These are phyloP conservation scores for Epichloe coenophiala DNA, from an alignment of 2,329 filamentous ascomycete genomes.

Conservation along the genomic window DNA sequence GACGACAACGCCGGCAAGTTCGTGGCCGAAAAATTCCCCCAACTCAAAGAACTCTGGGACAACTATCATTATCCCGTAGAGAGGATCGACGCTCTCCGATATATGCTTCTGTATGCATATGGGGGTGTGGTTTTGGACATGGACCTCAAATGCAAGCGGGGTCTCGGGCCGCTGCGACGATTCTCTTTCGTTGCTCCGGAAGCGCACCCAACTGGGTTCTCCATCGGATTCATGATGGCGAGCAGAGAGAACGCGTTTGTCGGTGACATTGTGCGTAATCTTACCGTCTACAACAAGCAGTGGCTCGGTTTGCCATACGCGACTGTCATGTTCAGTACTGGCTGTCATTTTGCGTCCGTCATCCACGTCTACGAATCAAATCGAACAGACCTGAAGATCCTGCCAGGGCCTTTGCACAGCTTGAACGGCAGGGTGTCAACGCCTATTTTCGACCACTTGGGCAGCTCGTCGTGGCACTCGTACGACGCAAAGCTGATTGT, in stretches of 20 bases:
- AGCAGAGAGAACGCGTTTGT: slow-evolving; percentile 21
- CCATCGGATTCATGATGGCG: slow-evolving; percentile 28
- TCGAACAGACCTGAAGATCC: slow-evolving; percentile 20
- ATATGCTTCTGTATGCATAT: slow-evolving; percentile 28
- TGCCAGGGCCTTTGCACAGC: slow-evolving; percentile 23
- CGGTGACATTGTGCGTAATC: slow-evolving; percentile 18
- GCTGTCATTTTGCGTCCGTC: slow-evolving; percentile 27
- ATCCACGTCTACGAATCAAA: slow-evolving; percentile 23
- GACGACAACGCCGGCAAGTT: slow-evolving; percentile 9
- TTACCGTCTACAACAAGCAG: slow-evolving; percentile 21
- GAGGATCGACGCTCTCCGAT: slow-evolving; percentile 56
- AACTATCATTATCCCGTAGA: slow-evolving; percentile 57
- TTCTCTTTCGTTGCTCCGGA: slow-evolving; percentile 28
- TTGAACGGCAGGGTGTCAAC: slow-evolving; percentile 26
- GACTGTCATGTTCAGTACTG: slow-evolving; percentile 30
- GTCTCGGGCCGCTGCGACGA: slow-evolving; percentile 24
- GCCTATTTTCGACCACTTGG: slow-evolving; percentile 26
- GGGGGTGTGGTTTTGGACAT: slow-evolving; percentile 16
- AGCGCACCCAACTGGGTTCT: slow-evolving; percentile 26
- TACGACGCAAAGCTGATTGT: slow-evolving; percentile 18
- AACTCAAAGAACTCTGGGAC: slow-evolving; percentile 22
- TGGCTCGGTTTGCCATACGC: slow-evolving; percentile 26
- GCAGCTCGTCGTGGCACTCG: slow-evolving; percentile 28
- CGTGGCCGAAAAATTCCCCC: slow-evolving; percentile 10
- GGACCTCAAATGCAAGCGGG: slow-evolving; percentile 23